Evolutionary conservation across 2,329 filamentous ascomycete species (phyloP), one percentile per base, ranked within the genome.

Genomic region (Aspergillus fischeri): DNA sequence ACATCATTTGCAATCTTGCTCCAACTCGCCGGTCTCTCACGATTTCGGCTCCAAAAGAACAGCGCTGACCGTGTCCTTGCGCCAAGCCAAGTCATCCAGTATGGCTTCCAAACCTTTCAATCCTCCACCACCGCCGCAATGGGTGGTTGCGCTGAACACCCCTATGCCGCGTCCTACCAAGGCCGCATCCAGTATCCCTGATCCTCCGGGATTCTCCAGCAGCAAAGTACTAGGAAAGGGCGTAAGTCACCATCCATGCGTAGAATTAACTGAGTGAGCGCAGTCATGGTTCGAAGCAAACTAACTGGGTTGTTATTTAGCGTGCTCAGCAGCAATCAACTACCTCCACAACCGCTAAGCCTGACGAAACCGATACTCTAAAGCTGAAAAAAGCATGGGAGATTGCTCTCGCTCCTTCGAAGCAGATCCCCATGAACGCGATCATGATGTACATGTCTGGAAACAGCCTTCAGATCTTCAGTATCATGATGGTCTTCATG

Each of bases 401-500:
- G 76, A 85, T 99, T 48, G 93, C 94, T 45, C 85, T 99, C 50
- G 93, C 89, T 2, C 94, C 94, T 0, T 88, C 94, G 61, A 99
- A 99, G 80, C 87, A 89, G 72, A 82, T 99, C 49, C 94, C 94
- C 57, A 99, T 99, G 94, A 97, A 95, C 56, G 92, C 88, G 62
- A 93, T 99, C 74, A 97, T 97, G 87, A 97, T 97, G 92, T 99
- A 99, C 83, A 99, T 99, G 94, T 95, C 93, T 32, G 94, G 94
- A 69, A 99, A 97, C 79, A 92, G 91, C 60, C 85, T 99, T 49
- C 94, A 99, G 74, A 97, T 99, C 65, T 99, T 99, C 81, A 95
- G 90, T 77, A 97, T 99, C 77, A 97, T 97, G 91, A 99, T 97
- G 92, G 93, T 97, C 20, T 92, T 93, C 69, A 97, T 97, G 89